A percentile compares a stretch with the other conserved stretches of the same genome.
phyloP scores from a whole-genome alignment of 768 basidiomycete genomes.

The Amanita fuliginea region DNA sequence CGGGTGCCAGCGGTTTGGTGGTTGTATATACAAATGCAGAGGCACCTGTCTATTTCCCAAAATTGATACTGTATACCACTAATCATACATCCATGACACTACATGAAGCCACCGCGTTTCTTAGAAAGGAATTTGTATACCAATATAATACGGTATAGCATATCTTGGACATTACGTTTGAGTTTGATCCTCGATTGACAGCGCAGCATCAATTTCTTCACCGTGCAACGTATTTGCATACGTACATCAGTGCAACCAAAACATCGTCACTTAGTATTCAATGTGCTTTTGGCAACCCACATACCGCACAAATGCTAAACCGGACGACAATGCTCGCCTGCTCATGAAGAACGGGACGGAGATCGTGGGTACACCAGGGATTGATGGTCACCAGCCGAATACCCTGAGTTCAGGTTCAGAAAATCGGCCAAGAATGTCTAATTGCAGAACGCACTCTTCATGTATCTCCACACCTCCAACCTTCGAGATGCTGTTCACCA shows the following conservation, averaged over 20 bases:
- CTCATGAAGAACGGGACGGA: too few relatives aligned
- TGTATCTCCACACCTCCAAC: slow-evolving; percentile 36
- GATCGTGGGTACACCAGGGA: not conserved
- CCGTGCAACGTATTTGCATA: too few relatives aligned
- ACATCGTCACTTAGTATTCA: too few relatives aligned
- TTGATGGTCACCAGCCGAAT: not conserved
- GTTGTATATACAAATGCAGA: not conserved
- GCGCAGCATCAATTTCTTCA: too few relatives aligned
- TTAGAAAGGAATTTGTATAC: not conserved
- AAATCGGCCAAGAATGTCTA: not conserved
- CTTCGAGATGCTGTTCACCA: slow-evolving; percentile 21
- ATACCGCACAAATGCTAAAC: too few relatives aligned
- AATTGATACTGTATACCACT: not conserved
- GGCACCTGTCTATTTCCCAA: not conserved
- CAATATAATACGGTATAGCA: not conserved
- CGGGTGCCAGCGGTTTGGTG: not conserved
- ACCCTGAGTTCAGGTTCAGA: not conserved
- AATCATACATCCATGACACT: not conserved
- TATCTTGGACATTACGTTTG: too few relatives aligned
- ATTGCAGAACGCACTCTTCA: slow-evolving; percentile 12
- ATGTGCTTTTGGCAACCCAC: too few relatives aligned
- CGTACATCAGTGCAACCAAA: too few relatives aligned
- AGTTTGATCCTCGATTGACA: too few relatives aligned
- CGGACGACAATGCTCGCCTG: too few relatives aligned
- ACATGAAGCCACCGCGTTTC: not conserved